Evolutionary conservation across 176 grass and related monocot genomes (phyloP).

Genomic region (Saccharum spontaneum): DNA sequence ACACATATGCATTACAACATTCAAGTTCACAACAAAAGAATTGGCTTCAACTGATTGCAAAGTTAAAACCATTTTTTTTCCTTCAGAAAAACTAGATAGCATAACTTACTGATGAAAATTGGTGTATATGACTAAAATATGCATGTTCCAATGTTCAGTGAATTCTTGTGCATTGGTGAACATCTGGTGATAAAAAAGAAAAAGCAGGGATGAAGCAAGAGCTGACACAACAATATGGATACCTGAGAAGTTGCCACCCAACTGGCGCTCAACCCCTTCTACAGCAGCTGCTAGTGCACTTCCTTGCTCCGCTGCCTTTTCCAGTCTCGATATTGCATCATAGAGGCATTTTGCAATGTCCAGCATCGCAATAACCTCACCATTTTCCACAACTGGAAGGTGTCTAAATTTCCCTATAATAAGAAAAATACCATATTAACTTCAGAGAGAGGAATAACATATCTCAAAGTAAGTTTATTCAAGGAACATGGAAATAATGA

Average conservation of each 20-base stretch:
- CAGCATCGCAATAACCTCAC: constrained; percentile 93
- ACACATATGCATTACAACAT: not conserved
- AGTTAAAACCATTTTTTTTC: not conserved
- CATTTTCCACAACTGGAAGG: constrained; percentile 98
- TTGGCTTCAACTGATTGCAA: constrained; percentile 1
- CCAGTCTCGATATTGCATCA: constrained; percentile 96
- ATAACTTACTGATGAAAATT: constrained; percentile 6
- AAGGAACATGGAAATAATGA: constrained; percentile 21
- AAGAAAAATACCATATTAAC: constrained; percentile 27
- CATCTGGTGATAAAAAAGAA: not conserved
- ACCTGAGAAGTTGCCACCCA: constrained; percentile 66
- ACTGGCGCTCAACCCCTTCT: constrained; percentile 75
- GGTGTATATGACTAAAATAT: not conserved
- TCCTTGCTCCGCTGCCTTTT: constrained; percentile 87
- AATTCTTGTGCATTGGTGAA: constrained; percentile 17
- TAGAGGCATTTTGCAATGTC: constrained; percentile 95
- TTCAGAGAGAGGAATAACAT: not conserved
- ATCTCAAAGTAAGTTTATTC: constrained; percentile 17
- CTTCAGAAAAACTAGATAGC: not conserved
- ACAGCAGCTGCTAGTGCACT: constrained; percentile 81
- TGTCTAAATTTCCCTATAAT: constrained; percentile 95
- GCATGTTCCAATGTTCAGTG: not conserved
- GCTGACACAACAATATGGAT: not conserved
- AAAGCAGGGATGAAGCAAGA: not conserved
- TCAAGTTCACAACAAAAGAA: not conserved